These are phyloP conservation scores for Atalantia buxifolia DNA, from an alignment of 345 rosid genomes.

Conservation along the genomic window DNA sequence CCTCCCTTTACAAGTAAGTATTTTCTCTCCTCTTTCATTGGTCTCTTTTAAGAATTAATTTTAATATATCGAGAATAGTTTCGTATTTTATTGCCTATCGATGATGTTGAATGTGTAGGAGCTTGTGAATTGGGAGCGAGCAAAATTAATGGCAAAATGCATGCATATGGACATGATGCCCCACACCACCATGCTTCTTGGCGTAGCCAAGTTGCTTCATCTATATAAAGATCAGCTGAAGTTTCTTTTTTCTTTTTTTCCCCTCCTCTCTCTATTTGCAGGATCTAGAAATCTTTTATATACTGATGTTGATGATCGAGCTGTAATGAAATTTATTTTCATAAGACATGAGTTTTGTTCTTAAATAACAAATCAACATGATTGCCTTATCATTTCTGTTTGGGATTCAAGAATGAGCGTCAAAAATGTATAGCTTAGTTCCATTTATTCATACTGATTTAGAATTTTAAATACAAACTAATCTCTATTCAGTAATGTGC, in stretches of 20 bases:
- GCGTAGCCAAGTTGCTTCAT: constrained; percentile 83
- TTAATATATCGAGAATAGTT: no score
- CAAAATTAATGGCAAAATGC: constrained; percentile 75
- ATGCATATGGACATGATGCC: constrained; percentile 83
- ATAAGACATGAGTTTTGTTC: not conserved
- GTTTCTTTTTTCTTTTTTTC: no score
- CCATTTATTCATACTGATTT: not conserved
- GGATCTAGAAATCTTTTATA: no score
- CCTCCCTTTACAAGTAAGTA: constrained; percentile 56
- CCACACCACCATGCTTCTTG: constrained; percentile 84
- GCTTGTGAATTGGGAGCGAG: constrained; percentile 85
- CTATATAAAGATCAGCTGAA: constrained; percentile 39
- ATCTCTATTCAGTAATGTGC: not conserved
- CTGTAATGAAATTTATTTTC: no score
- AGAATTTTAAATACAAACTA: not conserved
- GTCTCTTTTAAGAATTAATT: not conserved
- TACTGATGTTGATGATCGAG: no score
- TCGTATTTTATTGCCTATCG: not conserved
- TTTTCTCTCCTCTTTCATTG: not conserved
- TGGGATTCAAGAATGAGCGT: no score
- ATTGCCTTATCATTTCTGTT: not conserved
- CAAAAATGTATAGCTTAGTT: not conserved
- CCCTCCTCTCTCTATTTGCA: no score
- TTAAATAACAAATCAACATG: not conserved
- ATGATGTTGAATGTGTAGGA: constrained; percentile 37